phyloP scores from a whole-genome alignment of 192 early-diverging fungal species.

The Coemansia sp. region DNA sequence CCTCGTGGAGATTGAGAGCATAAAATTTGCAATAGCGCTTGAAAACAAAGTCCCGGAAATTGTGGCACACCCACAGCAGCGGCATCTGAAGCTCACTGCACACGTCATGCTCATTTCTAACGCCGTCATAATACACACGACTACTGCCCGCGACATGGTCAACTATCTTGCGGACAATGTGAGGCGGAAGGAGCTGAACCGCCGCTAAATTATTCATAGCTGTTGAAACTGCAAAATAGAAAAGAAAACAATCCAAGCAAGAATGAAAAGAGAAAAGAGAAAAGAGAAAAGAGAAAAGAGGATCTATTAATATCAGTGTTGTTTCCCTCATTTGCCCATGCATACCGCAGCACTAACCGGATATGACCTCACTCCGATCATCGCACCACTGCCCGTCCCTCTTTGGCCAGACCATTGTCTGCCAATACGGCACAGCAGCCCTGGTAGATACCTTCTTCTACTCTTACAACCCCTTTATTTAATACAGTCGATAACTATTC shows the following conservation, averaged over 20 bases:
- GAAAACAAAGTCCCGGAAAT: neutral
- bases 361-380: too few species aligned
- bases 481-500: too few species aligned
- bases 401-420: too few species aligned
- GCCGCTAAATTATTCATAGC: neutral
- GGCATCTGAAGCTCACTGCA: neutral
- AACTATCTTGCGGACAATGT: neutral
- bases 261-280: neutral
- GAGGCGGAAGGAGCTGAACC: neutral
- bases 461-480: too few species aligned
- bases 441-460: too few species aligned
- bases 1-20: neutral
- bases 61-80: slow-evolving; percentile 1
- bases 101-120: neutral
- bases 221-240: neutral
- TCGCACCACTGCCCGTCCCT: too few species aligned
- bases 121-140: neutral
- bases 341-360: too few species aligned
- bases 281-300: neutral
- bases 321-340: too few species aligned
- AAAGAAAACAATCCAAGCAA: neutral
- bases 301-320: too few species aligned
- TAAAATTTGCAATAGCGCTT: neutral
- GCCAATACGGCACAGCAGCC: too few species aligned
- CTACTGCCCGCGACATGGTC: slow-evolving; percentile 3